Conservation (phyloP, 169 alveolate species). For the Perkinsus olseni region DNA sequence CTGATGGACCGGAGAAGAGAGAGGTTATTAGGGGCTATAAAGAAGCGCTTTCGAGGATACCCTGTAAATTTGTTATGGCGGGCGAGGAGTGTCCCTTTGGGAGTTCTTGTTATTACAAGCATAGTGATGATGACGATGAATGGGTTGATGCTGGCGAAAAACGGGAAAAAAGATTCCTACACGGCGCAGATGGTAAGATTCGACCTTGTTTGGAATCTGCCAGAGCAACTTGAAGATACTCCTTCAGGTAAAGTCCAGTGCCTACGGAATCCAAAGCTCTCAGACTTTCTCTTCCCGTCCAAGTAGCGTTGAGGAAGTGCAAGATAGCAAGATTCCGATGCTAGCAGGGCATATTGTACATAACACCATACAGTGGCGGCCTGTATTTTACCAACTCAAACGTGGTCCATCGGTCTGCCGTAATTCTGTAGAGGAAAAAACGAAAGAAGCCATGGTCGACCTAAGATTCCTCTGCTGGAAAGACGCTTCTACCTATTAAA, state of each 20-base stretch:
- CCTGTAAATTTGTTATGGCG: neutral
- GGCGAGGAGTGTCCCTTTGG: neutral
- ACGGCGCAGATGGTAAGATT: neutral
- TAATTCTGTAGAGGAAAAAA: no score
- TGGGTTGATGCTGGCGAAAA: neutral
- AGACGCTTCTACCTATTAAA: no score
- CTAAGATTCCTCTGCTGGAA: no score
- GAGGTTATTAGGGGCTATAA: neutral
- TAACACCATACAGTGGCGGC: no score
- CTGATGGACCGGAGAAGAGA: neutral
- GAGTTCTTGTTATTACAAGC: neutral
- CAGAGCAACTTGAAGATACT: neutral
- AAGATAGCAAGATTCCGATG: no score
- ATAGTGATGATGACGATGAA: neutral
- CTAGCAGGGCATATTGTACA: no score
- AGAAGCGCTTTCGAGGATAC: neutral
- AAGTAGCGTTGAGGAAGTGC: no score
- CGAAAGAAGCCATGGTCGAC: no score
- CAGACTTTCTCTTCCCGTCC: neutral
- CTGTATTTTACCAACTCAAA: no score
- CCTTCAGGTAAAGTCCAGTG: neutral
- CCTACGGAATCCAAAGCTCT: neutral
- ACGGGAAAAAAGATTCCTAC: neutral
- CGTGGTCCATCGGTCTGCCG: no score
- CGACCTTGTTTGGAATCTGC: neutral